phyloP scores from a whole-genome alignment of 495 filamentous ascomycete species.

The Penicillium paxilli region DNA sequence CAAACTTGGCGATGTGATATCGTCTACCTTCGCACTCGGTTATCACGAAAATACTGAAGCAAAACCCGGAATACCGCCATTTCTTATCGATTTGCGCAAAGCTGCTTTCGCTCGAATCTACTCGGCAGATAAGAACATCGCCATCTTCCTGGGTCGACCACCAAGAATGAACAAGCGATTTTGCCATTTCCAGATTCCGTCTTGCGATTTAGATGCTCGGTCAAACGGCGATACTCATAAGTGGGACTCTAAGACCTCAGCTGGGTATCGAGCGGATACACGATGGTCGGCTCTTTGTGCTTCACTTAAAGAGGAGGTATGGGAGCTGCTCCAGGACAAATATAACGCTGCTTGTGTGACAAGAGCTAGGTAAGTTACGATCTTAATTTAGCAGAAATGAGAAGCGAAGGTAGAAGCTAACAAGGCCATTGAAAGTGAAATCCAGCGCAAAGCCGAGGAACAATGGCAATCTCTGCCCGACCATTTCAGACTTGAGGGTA shows the following conservation, averaged over 20 bases:
- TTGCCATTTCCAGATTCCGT: conserved; percentile 39
- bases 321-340: conserved; percentile 37
- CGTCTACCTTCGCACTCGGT: conserved; percentile 44
- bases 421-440: conserved; percentile 10
- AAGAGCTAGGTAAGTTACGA: conserved; percentile 18
- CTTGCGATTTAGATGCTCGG: conserved; percentile 2
- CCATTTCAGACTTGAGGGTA: conserved; percentile 27
- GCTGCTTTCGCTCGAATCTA: conserved; percentile 41
- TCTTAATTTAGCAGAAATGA: not conserved
- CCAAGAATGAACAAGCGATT: conserved; percentile 43
- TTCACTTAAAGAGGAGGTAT: conserved; percentile 39
- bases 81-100: conserved; percentile 38
- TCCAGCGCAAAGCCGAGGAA: conserved; percentile 25
- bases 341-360: conserved; percentile 19
- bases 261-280: conserved; percentile 36
- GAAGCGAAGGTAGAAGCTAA: not conserved
- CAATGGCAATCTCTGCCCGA: conserved; percentile 28
- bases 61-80: conserved; percentile 27
- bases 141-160: conserved; percentile 45
- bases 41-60: conserved; percentile 42
- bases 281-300: conserved; percentile 43
- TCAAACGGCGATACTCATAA: not conserved
- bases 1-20: conserved; percentile 41
- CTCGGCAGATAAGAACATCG: conserved; percentile 47
- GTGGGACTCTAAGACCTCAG: conserved; percentile 21